Conservation (phyloP, 495 filamentous ascomycete species). For the Hypoxylon fragiforme region DNA sequence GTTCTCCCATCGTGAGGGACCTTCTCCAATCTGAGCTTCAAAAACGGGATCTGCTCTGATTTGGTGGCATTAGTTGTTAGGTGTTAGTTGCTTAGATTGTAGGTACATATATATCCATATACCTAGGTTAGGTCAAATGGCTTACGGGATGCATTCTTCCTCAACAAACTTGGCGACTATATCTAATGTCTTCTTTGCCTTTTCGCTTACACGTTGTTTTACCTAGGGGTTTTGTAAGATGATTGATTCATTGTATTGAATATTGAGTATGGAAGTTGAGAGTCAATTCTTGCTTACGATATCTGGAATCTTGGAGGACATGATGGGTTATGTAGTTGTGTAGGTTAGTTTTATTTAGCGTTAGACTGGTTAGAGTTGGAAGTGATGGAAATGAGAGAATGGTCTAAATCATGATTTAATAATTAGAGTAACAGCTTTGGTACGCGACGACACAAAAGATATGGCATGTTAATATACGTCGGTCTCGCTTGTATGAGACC, state of each 20-base stretch:
- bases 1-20: constrained; percentile 70
- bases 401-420: too few species aligned
- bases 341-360: not conserved
- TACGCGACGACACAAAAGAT: too few species aligned
- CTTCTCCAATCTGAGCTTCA: constrained; percentile 75
- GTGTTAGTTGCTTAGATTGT: too few species aligned
- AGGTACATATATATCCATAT: too few species aligned
- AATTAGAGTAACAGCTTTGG: constrained; percentile 15
- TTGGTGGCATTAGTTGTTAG: too few species aligned
- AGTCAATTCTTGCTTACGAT: too few species aligned
- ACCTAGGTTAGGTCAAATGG: constrained; percentile 20
- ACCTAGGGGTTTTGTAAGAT: constrained; percentile 49
- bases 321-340: constrained; percentile 37
- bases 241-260: not conserved
- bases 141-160: constrained; percentile 85
- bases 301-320: constrained; percentile 69
- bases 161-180: constrained; percentile 95
- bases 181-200: constrained; percentile 67
- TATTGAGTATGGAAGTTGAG: constrained; percentile 3
- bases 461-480: too few species aligned
- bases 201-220: constrained; percentile 70
- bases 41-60: constrained; percentile 71
- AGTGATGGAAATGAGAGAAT: not conserved
- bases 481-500: too few species aligned
- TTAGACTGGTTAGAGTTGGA: not conserved